These are phyloP conservation scores for Aspergillus haitiensis DNA, from an alignment of 495 filamentous ascomycete genomes.

Conservation along the genomic window DNA sequence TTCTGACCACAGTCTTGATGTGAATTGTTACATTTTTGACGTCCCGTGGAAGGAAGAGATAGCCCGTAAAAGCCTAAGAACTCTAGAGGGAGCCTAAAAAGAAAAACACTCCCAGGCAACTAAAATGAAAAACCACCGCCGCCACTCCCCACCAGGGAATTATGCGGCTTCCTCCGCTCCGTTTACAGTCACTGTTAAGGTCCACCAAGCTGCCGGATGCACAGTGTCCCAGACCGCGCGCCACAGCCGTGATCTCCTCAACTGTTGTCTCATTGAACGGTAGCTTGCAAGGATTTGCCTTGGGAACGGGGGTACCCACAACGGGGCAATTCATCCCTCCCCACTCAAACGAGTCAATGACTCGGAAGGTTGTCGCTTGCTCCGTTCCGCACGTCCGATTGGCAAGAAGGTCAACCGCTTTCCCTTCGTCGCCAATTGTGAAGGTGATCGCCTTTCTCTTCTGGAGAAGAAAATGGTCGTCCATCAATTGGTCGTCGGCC, in stretches of 20 bases:
- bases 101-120: no score
- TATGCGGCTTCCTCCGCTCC: not conserved
- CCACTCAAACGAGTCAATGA: not conserved
- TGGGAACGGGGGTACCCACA: not conserved
- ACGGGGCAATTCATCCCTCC: not conserved
- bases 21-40: no score
- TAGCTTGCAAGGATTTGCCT: not conserved
- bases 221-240: not conserved
- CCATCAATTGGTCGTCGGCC: not conserved
- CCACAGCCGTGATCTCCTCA: not conserved
- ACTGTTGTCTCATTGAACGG: not conserved
- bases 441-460: not conserved
- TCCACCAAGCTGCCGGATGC: not conserved
- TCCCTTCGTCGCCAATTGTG: conserved; percentile 1
- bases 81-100: no score
- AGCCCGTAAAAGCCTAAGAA: no score
- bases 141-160: not conserved
- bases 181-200: not conserved
- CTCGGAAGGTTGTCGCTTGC: not conserved
- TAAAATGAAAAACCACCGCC: no score
- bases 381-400: conserved; percentile 1
- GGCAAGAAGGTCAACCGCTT: not conserved
- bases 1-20: no score
- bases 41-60: no score
- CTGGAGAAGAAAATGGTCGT: not conserved